These are phyloP conservation scores for Volvox carteri DNA, from an alignment of 163 green algal species.

Conservation along the genomic window DNA sequence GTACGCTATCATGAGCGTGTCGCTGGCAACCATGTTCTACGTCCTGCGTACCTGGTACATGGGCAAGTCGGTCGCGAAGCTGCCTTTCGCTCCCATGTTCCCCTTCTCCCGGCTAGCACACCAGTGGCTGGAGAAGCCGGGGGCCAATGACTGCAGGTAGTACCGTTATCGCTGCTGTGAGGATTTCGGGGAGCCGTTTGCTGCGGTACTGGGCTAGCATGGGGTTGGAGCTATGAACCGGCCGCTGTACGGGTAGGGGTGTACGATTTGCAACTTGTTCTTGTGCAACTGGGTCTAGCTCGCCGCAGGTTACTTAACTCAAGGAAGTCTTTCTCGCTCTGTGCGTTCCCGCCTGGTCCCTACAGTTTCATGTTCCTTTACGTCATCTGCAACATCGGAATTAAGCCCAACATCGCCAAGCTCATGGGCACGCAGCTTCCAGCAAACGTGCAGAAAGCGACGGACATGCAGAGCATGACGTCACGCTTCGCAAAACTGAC, in stretches of 20 bases:
- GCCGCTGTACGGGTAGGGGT: no score
- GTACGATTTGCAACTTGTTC: no score
- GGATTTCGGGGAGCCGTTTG: no score
- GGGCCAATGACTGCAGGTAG: conserved; percentile 18
- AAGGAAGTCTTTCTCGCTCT: no score
- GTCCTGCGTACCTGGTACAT: conserved; percentile 43
- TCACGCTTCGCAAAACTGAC: conserved; percentile 7
- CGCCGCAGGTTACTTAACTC: no score
- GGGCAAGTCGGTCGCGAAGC: conserved; percentile 21
- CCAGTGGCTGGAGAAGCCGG: conserved; percentile 30
- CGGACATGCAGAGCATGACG: conserved; percentile 42
- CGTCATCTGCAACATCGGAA: conserved; percentile 35
- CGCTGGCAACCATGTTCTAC: conserved; percentile 37
- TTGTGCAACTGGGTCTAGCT: no score
- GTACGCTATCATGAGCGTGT: conserved; percentile 1
- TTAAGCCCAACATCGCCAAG: conserved; percentile 39
- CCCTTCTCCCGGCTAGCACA: conserved; percentile 23
- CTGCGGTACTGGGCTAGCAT: no score
- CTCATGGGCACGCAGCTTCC: conserved; percentile 46
- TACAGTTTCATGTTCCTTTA: conserved; percentile 55
- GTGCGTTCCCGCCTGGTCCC: no score
- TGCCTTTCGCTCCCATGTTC: conserved; percentile 47
- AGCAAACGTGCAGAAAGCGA: conserved; percentile 23
- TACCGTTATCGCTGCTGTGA: no score
- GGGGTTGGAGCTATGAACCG: no score